phyloP scores from a whole-genome alignment of 139 green algal genomes.

The Eudorina sp. region DNA sequence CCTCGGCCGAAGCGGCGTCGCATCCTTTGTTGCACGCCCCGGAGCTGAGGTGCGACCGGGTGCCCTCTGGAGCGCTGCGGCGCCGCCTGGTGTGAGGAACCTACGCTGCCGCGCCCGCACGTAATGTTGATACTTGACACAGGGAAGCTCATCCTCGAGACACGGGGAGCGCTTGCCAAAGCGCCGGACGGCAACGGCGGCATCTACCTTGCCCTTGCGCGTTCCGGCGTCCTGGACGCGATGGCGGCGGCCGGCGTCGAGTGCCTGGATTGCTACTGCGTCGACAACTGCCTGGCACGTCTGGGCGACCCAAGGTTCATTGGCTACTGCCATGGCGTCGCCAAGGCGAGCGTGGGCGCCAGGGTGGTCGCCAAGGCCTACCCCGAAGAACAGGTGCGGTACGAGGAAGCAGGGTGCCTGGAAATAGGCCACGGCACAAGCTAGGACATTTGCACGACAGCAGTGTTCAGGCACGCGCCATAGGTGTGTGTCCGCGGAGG shows the following conservation, averaged over 20 bases:
- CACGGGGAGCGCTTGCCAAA: constrained; percentile 70
- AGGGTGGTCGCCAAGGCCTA: constrained; percentile 83
- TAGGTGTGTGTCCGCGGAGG: too few relatives aligned
- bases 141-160: constrained; percentile 88
- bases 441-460: too few relatives aligned
- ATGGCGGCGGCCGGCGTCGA: constrained; percentile 82
- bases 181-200: constrained; percentile 97
- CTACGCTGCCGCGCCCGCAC: too few relatives aligned
- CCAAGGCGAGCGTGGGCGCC: constrained; percentile 63
- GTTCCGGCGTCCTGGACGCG: constrained; percentile 62
- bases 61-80: too few relatives aligned
- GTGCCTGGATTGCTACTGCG: constrained; percentile 87
- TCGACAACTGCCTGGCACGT: constrained; percentile 92
- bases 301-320: constrained; percentile 87
- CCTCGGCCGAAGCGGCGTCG: too few relatives aligned
- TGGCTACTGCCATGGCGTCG: constrained; percentile 62
- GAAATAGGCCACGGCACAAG: too few relatives aligned
- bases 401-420: background rate
- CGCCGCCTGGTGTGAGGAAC: too few relatives aligned
- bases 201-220: constrained; percentile 88
- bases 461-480: too few relatives aligned
- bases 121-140: background rate
- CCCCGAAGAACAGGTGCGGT: constrained; percentile 85
- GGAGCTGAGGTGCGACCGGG: too few relatives aligned
- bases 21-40: too few relatives aligned